Conservation (phyloP, 495 filamentous ascomycete genomes). For the Massariosphaeria phaeospora region DNA sequence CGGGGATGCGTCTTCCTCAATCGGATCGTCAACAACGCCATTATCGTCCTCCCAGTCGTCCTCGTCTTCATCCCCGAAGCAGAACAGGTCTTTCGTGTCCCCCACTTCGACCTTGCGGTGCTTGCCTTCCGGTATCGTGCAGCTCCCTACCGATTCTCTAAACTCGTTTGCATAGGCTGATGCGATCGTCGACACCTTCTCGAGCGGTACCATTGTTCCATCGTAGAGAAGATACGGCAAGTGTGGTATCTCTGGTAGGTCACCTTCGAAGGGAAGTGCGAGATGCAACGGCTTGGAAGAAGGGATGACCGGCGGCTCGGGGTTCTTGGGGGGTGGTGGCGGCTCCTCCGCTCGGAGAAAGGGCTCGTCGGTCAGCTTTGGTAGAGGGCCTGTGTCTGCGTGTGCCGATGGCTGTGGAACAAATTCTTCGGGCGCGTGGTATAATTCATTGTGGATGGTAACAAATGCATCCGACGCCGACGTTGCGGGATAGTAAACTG, state of each 20-base stretch:
- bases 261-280: constrained; percentile 38
- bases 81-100: constrained; percentile 39
- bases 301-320: constrained; percentile 25
- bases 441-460: constrained; percentile 69
- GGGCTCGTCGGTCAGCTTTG: constrained; percentile 20
- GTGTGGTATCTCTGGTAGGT: constrained; percentile 38
- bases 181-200: constrained; percentile 3
- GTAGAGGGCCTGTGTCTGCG: constrained; percentile 2
- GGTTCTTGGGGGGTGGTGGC: constrained; percentile 17
- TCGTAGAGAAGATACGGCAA: constrained; percentile 34
- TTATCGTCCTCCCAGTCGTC: constrained; percentile 30
- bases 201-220: constrained; percentile 20
- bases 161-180: constrained; percentile 25
- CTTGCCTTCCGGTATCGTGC: constrained; percentile 26
- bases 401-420: constrained; percentile 1
- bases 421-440: constrained; percentile 65
- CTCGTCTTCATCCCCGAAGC: constrained; percentile 35
- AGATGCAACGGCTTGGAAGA: constrained; percentile 32
- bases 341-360: constrained; percentile 30
- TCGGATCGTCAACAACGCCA: background rate
- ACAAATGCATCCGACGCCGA: constrained; percentile 49
- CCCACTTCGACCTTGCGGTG: constrained; percentile 15
- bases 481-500: constrained; percentile 64
- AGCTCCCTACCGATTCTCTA: constrained; percentile 37
- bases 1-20: background rate